Evolutionary conservation across 2,329 filamentous ascomycete species (phyloP).

Genomic region (Paecilomyces sp.): DNA sequence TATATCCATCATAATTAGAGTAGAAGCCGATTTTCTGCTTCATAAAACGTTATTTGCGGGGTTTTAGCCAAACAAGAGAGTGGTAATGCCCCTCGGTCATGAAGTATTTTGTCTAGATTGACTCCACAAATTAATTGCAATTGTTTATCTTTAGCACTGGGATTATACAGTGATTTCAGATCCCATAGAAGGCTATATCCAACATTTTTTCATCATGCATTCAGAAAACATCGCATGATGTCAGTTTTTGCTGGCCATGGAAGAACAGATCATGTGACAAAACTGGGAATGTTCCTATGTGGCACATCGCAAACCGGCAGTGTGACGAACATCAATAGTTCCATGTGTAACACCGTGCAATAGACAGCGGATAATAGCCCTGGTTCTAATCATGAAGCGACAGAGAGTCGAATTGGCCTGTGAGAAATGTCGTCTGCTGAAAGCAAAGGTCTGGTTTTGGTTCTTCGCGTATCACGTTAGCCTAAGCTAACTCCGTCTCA

Average conservation of each 20-base stretch:
- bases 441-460: constrained; percentile 13
- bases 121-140: background rate
- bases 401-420: constrained; percentile 16
- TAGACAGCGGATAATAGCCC: background rate
- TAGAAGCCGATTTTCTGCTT: background rate
- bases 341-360: background rate
- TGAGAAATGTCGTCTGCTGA: constrained; percentile 15
- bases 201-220: background rate
- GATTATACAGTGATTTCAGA: background rate
- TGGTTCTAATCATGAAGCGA: constrained; percentile 6
- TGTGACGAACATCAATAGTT: background rate
- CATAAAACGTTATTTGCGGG: background rate
- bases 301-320: background rate
- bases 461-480: background rate
- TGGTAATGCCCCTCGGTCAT: background rate
- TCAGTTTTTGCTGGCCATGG: background rate
- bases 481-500: constrained; percentile 3
- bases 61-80: background rate
- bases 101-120: background rate
- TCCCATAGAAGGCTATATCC: background rate
- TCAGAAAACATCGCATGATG: background rate
- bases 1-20: background rate
- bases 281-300: background rate
- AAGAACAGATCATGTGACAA: background rate
- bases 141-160: background rate